Percentiles rank a stretch among this genome's conserved stretches.
These are phyloP conservation scores for Phytophthora ohioensis DNA, from an alignment of 352 stramenopile species.

Conservation along the genomic window DNA sequence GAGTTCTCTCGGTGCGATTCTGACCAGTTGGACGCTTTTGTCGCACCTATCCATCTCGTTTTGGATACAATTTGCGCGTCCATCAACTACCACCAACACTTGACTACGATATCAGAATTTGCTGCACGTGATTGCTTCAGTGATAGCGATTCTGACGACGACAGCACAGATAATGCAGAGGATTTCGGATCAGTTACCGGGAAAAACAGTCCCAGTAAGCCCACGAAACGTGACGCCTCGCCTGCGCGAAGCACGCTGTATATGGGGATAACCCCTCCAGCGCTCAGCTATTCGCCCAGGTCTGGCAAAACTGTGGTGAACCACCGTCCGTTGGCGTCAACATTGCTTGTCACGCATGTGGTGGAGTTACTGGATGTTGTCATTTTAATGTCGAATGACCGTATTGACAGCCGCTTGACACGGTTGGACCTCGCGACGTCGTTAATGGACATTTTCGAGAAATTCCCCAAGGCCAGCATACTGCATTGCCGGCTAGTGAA, in stretches of 20 bases:
- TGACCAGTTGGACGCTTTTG: slow-evolving; percentile 55
- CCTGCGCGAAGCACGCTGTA: slow-evolving; percentile 32
- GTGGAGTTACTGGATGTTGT: slow-evolving; percentile 71
- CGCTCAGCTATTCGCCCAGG: slow-evolving; percentile 49
- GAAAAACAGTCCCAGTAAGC: slow-evolving; percentile 31
- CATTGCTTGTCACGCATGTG: slow-evolving; percentile 71
- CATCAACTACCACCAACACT: slow-evolving; percentile 84
- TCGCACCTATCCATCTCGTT: slow-evolving; percentile 59
- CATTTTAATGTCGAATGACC: slow-evolving; percentile 70
- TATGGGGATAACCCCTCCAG: slow-evolving; percentile 24
- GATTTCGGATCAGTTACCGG: slow-evolving; percentile 16
- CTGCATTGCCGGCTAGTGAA: slow-evolving; percentile 78
- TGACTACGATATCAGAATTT: slow-evolving; percentile 79
- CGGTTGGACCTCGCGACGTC: slow-evolving; percentile 67
- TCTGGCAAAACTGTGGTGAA: slow-evolving; percentile 69
- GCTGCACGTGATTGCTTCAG: slow-evolving; percentile 80
- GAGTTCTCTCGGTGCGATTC: slow-evolving; percentile 54
- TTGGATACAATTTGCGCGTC: slow-evolving; percentile 66
- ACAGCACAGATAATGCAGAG: slow-evolving; percentile 36
- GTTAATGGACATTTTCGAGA: slow-evolving; percentile 76
- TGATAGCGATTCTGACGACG: slow-evolving; percentile 74
- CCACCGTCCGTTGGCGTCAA: slow-evolving; percentile 66
- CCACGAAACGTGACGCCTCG: slow-evolving; percentile 15
- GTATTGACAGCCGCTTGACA: slow-evolving; percentile 61
- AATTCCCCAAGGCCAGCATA: slow-evolving; percentile 77